These are phyloP conservation scores for Musa acuminata DNA, from an alignment of 176 grass and related monocot species.

Conservation along the genomic window DNA sequence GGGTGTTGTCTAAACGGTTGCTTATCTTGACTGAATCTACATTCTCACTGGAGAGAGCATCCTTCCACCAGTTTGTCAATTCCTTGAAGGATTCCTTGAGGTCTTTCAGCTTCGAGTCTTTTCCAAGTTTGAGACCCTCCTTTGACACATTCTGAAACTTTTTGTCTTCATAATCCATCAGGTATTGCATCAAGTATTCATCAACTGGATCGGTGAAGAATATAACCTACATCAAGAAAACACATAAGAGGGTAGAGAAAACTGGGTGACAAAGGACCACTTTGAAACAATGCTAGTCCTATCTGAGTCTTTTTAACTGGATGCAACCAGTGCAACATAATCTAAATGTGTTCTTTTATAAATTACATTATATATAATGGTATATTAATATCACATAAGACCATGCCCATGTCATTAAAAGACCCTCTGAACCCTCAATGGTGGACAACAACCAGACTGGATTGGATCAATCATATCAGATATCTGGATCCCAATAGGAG, in stretches of 20 bases:
- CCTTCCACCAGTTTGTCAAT: conserved; percentile 91
- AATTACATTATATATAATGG: no score
- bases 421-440: no score
- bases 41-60: no score
- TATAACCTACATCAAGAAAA: conserved; percentile 48
- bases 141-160: conserved; percentile 99
- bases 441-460: no score
- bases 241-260: background rate
- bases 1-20: conserved; percentile 68
- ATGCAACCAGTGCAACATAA: background rate
- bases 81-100: conserved; percentile 96
- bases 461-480: no score
- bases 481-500: no score
- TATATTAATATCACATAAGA: no score
- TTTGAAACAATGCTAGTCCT: no score
- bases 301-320: no score
- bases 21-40: conserved; percentile 97
- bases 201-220: conserved; percentile 92
- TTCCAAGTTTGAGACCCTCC: conserved; percentile 81
- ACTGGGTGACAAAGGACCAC: background rate
- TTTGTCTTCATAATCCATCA: conserved; percentile 98
- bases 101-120: conserved; percentile 91
- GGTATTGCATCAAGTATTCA: conserved; percentile 97
- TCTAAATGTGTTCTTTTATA: no score
- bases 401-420: no score